These are phyloP conservation scores for Brassica carinata DNA, from an alignment of 345 rosid species.

Conservation along the genomic window DNA sequence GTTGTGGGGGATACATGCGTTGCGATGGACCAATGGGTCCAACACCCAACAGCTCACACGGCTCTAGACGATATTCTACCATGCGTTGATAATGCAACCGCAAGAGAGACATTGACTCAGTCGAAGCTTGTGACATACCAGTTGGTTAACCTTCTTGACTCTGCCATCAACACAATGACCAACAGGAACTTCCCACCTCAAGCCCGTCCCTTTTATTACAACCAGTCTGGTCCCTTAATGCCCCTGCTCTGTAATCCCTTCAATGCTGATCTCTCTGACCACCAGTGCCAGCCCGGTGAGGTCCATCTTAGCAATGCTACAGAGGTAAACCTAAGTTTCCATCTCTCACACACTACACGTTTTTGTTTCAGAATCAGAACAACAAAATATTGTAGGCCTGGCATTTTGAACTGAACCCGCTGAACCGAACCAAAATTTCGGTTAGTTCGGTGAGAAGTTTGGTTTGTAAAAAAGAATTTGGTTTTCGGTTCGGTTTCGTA, in stretches of 20 bases:
- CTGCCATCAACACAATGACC: slow-evolving; percentile 50
- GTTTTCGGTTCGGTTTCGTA: no score
- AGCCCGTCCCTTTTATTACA: slow-evolving; percentile 50
- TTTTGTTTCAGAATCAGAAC: not conserved
- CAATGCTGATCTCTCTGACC: slow-evolving; percentile 59
- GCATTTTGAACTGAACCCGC: no score
- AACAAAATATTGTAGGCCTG: no score
- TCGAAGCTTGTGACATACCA: slow-evolving; percentile 66
- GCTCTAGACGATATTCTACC: slow-evolving; percentile 92
- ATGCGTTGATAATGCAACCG: slow-evolving; percentile 91
- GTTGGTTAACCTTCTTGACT: slow-evolving; percentile 60
- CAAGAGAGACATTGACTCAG: slow-evolving; percentile 68
- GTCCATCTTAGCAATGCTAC: slow-evolving; percentile 67
- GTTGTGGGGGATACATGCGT: slow-evolving; percentile 87
- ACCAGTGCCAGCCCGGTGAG: slow-evolving; percentile 64
- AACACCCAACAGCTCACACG: slow-evolving; percentile 82
- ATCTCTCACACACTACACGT: not conserved
- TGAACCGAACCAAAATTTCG: no score
- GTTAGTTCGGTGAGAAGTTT: no score
- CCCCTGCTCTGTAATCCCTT: slow-evolving; percentile 87
- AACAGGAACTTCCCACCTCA: slow-evolving; percentile 57
- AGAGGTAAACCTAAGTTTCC: slow-evolving; percentile 49
- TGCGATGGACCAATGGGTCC: slow-evolving; percentile 93
- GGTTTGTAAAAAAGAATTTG: no score
- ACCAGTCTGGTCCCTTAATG: slow-evolving; percentile 86